Evolutionary conservation across 2,329 filamentous ascomycete species (phyloP).

Genomic region (Trichophyton mentagrophytes): DNA sequence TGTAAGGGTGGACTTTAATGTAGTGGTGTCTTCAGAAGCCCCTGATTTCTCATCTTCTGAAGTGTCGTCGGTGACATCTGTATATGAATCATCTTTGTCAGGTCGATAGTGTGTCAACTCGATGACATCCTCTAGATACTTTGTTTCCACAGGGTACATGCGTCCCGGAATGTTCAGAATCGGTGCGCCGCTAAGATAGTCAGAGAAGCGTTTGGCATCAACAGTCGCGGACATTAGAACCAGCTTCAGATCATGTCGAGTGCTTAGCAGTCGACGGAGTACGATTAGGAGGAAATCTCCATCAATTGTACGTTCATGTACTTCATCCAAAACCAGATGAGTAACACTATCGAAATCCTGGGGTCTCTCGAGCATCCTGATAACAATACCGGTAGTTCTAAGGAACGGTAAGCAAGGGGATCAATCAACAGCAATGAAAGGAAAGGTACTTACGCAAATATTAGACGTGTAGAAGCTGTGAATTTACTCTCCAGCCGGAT

Average conservation of each 20-base stretch:
- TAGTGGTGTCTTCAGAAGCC: conserved; percentile 38
- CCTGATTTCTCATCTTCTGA: conserved; percentile 31
- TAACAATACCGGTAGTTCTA: conserved; percentile 66
- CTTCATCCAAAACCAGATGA: conserved; percentile 91
- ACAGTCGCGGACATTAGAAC: conserved; percentile 97
- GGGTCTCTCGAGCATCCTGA: conserved; percentile 88
- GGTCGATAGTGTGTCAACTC: conserved; percentile 67
- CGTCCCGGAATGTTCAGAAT: conserved; percentile 83
- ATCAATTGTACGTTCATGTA: conserved; percentile 91
- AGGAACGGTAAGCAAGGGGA: conserved; percentile 10
- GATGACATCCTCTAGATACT: conserved; percentile 83
- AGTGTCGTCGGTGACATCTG: conserved; percentile 31
- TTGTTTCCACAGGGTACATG: conserved; percentile 81
- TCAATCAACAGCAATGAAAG: background rate
- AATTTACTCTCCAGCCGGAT: conserved; percentile 86
- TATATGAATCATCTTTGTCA: conserved; percentile 38
- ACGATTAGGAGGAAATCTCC: conserved; percentile 93
- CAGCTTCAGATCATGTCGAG: conserved; percentile 74
- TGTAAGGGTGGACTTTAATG: conserved; percentile 50
- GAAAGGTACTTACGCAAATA: conserved; percentile 58
- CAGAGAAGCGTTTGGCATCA: conserved; percentile 80
- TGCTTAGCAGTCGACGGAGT: conserved; percentile 64
- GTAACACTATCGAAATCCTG: conserved; percentile 80
- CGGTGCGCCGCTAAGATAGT: conserved; percentile 73
- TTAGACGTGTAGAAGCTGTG: conserved; percentile 64